Percentiles rank a stretch among this genome's conserved stretches.
Conservation (phyloP, 1,284 basidiomycete species). For the Ustilago xerochloae region DNA sequence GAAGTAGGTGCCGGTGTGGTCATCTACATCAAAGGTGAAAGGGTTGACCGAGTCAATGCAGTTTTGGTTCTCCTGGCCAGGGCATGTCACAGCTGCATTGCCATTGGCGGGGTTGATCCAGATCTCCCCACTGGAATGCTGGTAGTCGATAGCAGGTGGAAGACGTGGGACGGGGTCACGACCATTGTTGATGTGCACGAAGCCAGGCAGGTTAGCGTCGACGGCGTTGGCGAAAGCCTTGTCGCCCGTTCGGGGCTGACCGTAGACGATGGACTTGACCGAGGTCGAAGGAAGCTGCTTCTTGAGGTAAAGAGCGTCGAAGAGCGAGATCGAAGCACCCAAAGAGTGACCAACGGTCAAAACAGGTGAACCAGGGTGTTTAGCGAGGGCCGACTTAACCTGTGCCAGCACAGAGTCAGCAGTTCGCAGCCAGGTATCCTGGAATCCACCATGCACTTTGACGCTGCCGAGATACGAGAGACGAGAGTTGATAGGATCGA, state of each 20-base stretch:
- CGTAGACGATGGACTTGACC: constrained; percentile 50
- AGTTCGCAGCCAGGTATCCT: constrained; percentile 53
- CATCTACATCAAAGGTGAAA: constrained; percentile 33
- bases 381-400: constrained; percentile 44
- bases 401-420: constrained; percentile 44
- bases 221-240: constrained; percentile 51
- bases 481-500: constrained; percentile 35
- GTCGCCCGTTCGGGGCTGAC: constrained; percentile 55
- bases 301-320: constrained; percentile 53
- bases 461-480: constrained; percentile 40
- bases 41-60: constrained; percentile 47
- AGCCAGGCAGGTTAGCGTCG: constrained; percentile 46
- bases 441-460: constrained; percentile 56
- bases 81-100: constrained; percentile 47
- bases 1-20: constrained; percentile 62
- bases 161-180: constrained; percentile 54
- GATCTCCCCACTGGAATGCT: constrained; percentile 52
- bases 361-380: constrained; percentile 36
- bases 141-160: constrained; percentile 50
- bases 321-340: constrained; percentile 54
- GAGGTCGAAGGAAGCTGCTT: constrained; percentile 29
- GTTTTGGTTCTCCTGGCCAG: constrained; percentile 64
- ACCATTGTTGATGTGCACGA: constrained; percentile 54
- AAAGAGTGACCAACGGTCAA: constrained; percentile 60
- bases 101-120: constrained; percentile 57